Evolutionary conservation across 345 rosid species (phyloP), one percentile per base, ranked within the genome.

Genomic region (Murraya paniculata): DNA sequence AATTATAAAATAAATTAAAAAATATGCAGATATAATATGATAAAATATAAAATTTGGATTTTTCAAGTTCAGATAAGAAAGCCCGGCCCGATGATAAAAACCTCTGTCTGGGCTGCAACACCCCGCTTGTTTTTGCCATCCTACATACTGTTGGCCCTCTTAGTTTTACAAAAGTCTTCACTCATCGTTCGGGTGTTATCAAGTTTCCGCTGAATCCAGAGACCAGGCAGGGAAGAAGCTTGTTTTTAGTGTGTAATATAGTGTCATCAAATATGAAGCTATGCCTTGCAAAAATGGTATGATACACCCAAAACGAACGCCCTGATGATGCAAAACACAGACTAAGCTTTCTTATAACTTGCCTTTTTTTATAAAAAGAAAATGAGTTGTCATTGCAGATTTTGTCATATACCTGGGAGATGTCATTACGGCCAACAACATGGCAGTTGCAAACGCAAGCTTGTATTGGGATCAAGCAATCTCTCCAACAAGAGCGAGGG

Each of bases 361-460:
- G 2, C 7, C 7, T 18, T 18, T 18, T 18, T n/a, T n/a, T n/a
- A n/a, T n/a, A n/a, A n/a, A n/a, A n/a, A n/a, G n/a, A n/a, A n/a
- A 13, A 61, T 74, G 39, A 27, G 48, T 60, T 64, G 41, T 18
- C 62, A 48, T 68, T 6, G 70, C 87, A 95, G 98, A 92, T 89
- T 91, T 93, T 74, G 98, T 92, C 36, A 85, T 92, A 8, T 95
- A 93, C 77, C 93, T 95, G 39, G 98, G 98, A 78, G 98, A 93
- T 88, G 91, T 95, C 6, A 81, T 95, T 38, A 93, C 97, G 0
- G 99, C 94, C 22, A 88, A 95, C 81, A 93, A 91, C 84, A 85
- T 95, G 61, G 80, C 90, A 55, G 81, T 86, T 33, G 89, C 87
- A 31, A 95, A 92, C 77, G 94, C 98, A 59, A 95, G 93, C 76